Evolutionary conservation across 768 basidiomycete species (phyloP), one percentile per base, ranked within the genome.

Genomic region (Dentipellis fragilis): DNA sequence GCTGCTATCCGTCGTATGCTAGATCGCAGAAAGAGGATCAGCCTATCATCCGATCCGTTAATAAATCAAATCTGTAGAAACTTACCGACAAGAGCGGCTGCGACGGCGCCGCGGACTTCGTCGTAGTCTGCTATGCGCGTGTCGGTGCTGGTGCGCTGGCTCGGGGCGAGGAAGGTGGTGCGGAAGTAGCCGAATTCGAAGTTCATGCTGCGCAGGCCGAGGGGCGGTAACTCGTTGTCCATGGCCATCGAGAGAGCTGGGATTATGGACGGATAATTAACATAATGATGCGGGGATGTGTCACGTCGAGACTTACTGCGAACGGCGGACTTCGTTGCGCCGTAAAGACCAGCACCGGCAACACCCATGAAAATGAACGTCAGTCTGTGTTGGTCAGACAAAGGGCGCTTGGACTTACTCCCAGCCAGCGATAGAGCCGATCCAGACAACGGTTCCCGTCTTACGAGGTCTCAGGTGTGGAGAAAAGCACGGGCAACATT

Each of bases 181-280:
- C 73, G 64, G 63, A 73, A 73, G 62, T 71, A 74, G 1, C 73
- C 73, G 48, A 72, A 67, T 38, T 75, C 73, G 29, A 73, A 56
- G 51, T 70, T 71, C 36, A 68, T 64, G 54, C 69, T 69, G 23
- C 71, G 65, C 6, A 75, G 58, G 6, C 74, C 73, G 21, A 74
- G 58, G 1, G 56, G 56, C 23, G 17, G 22, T 11, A 66, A 40
- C 52, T 65, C 64, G 12, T 21, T 42, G 22, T 60, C 49, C 22
- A 65, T 47, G 16, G 54, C 38, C 52, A 59, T 61, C 9, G 61
- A 45, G 19, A 63, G 34, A 12, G 49, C 62, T 62, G 42, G 42
- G n/a, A 19, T 17, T 9, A 45, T 17, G 29, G 6, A 16, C 10
- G 5, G n/a, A n/a, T 45, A 9, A n/a, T 10, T 1, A 19, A n/a